Percentiles rank a stretch among this genome's conserved stretches.
Conservation (phyloP, 2,329 filamentous ascomycete species). For the Alternaria sp. region DNA sequence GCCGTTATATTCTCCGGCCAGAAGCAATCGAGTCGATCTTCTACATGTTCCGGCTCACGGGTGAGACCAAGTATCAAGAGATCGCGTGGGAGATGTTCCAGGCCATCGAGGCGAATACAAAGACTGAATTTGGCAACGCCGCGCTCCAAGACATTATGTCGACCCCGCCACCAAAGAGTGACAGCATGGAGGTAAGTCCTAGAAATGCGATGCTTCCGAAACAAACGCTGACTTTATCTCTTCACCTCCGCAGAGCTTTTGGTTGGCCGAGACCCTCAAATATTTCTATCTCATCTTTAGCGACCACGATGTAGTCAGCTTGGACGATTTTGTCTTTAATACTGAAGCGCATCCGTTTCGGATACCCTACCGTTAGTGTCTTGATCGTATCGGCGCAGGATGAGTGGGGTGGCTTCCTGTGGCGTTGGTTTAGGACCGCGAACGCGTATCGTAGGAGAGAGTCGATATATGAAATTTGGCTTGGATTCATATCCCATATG, state of each 20-base stretch:
- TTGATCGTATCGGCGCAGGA: neutral
- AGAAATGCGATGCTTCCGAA: neutral
- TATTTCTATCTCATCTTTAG: slow-evolving; percentile 58
- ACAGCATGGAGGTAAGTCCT: slow-evolving; percentile 49
- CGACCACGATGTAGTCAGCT: slow-evolving; percentile 48
- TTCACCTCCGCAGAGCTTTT: slow-evolving; percentile 45
- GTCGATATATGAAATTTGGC: neutral
- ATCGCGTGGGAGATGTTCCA: slow-evolving; percentile 58
- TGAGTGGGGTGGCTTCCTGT: neutral
- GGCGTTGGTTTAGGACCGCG: neutral
- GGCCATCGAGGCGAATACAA: slow-evolving; percentile 49
- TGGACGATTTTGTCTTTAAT: slow-evolving; percentile 56
- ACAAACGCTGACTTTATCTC: neutral
- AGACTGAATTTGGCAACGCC: slow-evolving; percentile 53
- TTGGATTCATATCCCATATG: neutral
- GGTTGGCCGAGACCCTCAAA: slow-evolving; percentile 57
- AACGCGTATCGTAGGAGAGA: neutral
- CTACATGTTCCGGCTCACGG: slow-evolving; percentile 65
- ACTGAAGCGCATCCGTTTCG: slow-evolving; percentile 56
- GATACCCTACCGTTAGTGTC: slow-evolving; percentile 18
- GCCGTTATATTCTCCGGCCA: slow-evolving; percentile 56
- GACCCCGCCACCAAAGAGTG: slow-evolving; percentile 38
- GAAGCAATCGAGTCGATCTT: slow-evolving; percentile 67
- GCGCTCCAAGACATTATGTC: slow-evolving; percentile 54
- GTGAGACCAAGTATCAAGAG: slow-evolving; percentile 54